Evolutionary conservation across 768 basidiomycete species (phyloP).

Genomic region (Rhodotorula graminis): DNA sequence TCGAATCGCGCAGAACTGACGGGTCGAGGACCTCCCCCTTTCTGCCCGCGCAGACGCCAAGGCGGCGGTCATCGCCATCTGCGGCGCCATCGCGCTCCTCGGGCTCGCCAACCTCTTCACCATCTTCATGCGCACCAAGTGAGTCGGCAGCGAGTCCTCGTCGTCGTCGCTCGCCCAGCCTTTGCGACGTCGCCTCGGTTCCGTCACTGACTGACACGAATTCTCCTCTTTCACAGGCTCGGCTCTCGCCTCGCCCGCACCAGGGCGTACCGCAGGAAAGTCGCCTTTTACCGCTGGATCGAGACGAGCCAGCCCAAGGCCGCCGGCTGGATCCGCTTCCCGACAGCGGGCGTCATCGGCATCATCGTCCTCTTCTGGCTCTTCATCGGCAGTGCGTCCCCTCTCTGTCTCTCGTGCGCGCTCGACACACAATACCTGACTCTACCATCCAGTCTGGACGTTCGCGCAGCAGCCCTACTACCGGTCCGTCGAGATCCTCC

Average conservation of each 20-base stretch:
- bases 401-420: too few relatives aligned
- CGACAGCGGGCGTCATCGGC: slow-evolving; percentile 9
- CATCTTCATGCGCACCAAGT: slow-evolving; percentile 4
- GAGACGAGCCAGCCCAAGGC: slow-evolving; percentile 24
- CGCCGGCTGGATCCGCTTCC: slow-evolving; percentile 30
- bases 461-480: not conserved
- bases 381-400: slow-evolving; percentile 24
- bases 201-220: not conserved
- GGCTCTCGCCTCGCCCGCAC: slow-evolving; percentile 4
- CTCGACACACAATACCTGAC: not conserved
- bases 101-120: slow-evolving; percentile 20
- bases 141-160: not conserved
- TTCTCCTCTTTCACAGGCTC: not conserved
- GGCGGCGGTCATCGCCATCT: slow-evolving; percentile 26
- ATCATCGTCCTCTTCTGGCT: slow-evolving; percentile 28
- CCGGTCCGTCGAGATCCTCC: not conserved
- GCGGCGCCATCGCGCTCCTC: slow-evolving; percentile 29
- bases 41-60: not conserved
- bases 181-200: not conserved
- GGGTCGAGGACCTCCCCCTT: not conserved
- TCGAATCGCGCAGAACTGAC: not conserved
- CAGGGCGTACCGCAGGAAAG: not conserved
- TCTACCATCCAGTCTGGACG: not conserved
- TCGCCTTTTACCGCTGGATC: slow-evolving; percentile 26
- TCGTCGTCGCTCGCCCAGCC: too few relatives aligned